A percentile compares a stretch with the other conserved stretches of the same genome.
These are phyloP conservation scores for Salisapilia sapeloensis DNA, from an alignment of 352 stramenopile genomes.

Conservation along the genomic window DNA sequence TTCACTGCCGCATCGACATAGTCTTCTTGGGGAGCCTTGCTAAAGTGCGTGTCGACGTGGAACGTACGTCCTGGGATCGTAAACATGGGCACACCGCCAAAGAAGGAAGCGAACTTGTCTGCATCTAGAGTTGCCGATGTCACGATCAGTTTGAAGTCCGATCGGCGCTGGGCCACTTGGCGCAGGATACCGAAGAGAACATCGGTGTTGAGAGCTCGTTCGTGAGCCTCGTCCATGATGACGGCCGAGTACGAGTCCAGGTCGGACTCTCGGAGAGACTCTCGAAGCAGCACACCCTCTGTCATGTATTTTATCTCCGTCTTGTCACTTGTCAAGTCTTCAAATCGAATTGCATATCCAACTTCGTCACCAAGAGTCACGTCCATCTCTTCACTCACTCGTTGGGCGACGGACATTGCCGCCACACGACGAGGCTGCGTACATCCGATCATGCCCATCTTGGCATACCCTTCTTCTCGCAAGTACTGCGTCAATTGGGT, in stretches of 20 bases:
- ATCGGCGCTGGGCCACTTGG: conserved; percentile 77
- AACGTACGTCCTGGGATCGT: conserved; percentile 87
- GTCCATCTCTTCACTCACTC: conserved; percentile 95
- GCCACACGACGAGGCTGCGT: conserved; percentile 97
- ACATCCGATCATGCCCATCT: conserved; percentile 88
- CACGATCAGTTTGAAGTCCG: conserved; percentile 85
- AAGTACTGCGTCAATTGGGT: conserved; percentile 96
- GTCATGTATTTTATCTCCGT: conserved; percentile 97
- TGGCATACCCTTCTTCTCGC: conserved; percentile 81
- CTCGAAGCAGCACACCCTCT: conserved; percentile 80
- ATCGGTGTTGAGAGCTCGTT: conserved; percentile 89
- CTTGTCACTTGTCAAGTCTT: conserved; percentile 87
- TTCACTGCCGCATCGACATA: conserved; percentile 98
- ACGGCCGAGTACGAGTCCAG: conserved; percentile 79
- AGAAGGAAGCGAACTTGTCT: conserved; percentile 95
- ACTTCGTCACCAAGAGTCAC: conserved; percentile 86
- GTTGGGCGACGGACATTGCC: conserved; percentile 97
- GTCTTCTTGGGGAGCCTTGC: conserved; percentile 92
- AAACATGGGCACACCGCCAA: conserved; percentile 95
- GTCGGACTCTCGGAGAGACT: conserved; percentile 84
- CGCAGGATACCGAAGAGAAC: conserved; percentile 89
- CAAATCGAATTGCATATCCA: conserved; percentile 88
- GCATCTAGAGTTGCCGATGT: conserved; percentile 95
- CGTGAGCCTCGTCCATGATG: conserved; percentile 92
- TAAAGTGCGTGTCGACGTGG: conserved; percentile 72